A percentile compares a stretch with the other conserved stretches of the same genome.
Conservation (phyloP, 2,329 filamentous ascomycete genomes). For the Cytospora schulzeri region DNA sequence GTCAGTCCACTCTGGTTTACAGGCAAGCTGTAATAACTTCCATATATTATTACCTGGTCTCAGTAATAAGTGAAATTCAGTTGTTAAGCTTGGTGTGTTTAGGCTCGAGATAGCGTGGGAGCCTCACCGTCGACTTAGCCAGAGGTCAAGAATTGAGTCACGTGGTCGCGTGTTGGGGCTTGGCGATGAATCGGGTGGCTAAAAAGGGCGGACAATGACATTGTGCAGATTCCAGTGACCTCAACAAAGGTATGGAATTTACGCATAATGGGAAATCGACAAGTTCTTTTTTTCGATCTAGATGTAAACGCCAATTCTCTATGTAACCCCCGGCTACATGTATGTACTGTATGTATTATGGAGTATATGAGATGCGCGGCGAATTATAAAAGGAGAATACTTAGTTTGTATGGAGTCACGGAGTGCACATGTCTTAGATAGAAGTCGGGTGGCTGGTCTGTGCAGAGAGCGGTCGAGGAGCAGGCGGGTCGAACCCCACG, state of each 20-base stretch:
- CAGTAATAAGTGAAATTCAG: too few species aligned
- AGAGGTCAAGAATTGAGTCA: neutral
- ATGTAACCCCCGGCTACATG: neutral
- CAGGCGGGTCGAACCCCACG: neutral
- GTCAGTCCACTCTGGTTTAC: too few species aligned
- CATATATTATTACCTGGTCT: too few species aligned
- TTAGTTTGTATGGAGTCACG: neutral
- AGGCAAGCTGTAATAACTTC: too few species aligned
- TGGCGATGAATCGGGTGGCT: neutral
- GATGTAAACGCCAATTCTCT: neutral
- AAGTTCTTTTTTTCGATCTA: neutral
- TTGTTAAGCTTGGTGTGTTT: too few species aligned
- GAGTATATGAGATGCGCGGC: too few species aligned
- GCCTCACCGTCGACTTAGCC: neutral
- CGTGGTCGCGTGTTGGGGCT: conserved; percentile 1
- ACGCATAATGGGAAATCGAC: neutral
- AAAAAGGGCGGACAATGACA: neutral
- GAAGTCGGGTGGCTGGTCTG: conserved; percentile 1
- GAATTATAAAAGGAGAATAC: too few species aligned
- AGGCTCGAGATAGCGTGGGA: neutral
- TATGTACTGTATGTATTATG: too few species aligned
- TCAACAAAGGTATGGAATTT: neutral
- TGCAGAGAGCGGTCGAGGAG: neutral
- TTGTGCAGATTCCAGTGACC: neutral
- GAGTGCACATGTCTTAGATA: neutral